These are phyloP conservation scores for Ganoderma resinaceum DNA, from an alignment of 1,284 basidiomycete genomes.

Conservation along the genomic window DNA sequence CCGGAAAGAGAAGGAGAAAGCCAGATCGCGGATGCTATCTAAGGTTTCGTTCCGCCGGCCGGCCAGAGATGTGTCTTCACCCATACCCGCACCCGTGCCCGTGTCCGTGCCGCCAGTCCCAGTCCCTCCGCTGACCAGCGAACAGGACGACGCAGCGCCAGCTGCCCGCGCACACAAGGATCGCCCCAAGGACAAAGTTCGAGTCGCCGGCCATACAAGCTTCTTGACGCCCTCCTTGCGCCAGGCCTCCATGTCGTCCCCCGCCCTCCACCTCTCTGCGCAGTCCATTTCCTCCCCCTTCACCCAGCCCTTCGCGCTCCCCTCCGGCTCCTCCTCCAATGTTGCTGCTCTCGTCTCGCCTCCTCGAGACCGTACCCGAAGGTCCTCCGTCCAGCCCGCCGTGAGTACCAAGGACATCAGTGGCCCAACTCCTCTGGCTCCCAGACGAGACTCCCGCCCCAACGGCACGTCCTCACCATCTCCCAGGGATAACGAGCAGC, in stretches of 20 bases:
- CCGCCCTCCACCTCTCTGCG: constrained; percentile 65
- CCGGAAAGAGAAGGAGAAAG: constrained; percentile 47
- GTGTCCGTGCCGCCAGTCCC: constrained; percentile 48
- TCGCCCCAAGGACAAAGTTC: constrained; percentile 44
- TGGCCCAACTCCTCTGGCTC: constrained; percentile 48
- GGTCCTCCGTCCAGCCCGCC: constrained; percentile 48
- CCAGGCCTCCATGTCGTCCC: constrained; percentile 75
- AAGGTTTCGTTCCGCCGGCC: constrained; percentile 62
- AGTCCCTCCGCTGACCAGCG: constrained; percentile 36
- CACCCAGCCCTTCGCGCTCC: constrained; percentile 55
- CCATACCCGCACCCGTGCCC: constrained; percentile 46
- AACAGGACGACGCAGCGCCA: constrained; percentile 40
- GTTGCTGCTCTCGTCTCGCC: constrained; percentile 50
- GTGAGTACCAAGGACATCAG: constrained; percentile 46
- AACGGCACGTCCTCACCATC: constrained; percentile 39
- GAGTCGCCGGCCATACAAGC: constrained; percentile 59
- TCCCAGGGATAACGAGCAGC: constrained; percentile 26
- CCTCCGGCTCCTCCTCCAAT: constrained; percentile 52
- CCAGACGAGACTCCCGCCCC: constrained; percentile 41
- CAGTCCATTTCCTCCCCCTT: constrained; percentile 58
- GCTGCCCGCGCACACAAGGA: constrained; percentile 38
- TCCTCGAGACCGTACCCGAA: constrained; percentile 48
- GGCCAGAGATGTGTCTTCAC: constrained; percentile 50
- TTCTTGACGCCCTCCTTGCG: constrained; percentile 70
- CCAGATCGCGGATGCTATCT: constrained; percentile 52